phyloP scores from a whole-genome alignment of 1,284 basidiomycete species.

The Trichosporon ovoides region DNA sequence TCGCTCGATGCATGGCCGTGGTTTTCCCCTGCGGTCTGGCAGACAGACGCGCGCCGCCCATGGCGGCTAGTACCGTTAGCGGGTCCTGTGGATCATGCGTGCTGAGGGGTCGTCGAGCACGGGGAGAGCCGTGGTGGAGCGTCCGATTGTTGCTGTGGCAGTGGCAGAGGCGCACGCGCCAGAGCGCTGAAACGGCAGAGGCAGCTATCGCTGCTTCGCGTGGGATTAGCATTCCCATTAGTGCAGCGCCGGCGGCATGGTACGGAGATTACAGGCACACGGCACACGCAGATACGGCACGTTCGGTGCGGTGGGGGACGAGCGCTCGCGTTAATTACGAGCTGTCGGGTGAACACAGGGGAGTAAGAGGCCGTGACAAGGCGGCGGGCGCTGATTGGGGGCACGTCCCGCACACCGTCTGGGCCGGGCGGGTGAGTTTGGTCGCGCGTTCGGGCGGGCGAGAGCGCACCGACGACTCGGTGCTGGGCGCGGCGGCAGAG shows the following conservation, averaged over 20 bases:
- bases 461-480: not conserved
- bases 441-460: no score
- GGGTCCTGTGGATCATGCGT: not conserved
- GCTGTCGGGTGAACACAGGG: not conserved
- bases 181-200: not conserved
- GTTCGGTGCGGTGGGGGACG: not conserved
- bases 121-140: not conserved
- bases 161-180: not conserved
- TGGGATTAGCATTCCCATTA: not conserved
- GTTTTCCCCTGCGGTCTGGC: no score
- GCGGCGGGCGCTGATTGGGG: not conserved
- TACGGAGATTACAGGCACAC: not conserved
- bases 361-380: not conserved
- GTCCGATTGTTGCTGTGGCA: not conserved
- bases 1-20: no score
- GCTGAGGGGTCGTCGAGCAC: not conserved
- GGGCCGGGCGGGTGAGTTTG: not conserved
- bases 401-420: not conserved
- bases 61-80: conserved; percentile 5
- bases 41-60: not conserved
- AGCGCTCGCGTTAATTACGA: no score
- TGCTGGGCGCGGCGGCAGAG: not conserved
- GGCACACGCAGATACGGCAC: not conserved
- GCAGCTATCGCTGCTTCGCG: not conserved
- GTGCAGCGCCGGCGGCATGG: not conserved